Conservation (phyloP, 2,329 filamentous ascomycete genomes). For the Catunica adiposa region DNA sequence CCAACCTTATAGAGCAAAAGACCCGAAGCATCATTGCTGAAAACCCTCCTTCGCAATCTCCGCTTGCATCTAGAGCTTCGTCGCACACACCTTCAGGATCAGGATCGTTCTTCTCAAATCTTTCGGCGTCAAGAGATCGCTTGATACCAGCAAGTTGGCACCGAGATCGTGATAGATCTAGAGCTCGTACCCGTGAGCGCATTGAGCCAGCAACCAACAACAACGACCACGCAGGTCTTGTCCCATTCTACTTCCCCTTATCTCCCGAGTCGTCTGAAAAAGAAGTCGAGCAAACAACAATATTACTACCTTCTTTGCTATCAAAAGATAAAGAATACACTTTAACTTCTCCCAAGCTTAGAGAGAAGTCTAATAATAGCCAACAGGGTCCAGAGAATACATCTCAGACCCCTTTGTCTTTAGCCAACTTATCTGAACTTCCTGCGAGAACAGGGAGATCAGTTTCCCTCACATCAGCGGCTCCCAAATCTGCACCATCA, state of each 20-base stretch:
- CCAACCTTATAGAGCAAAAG: not conserved
- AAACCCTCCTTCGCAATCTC: not conserved
- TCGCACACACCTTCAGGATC: not conserved
- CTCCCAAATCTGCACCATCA: conserved; percentile 1
- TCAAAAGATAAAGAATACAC: not conserved
- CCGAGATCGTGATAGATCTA: conserved; percentile 1
- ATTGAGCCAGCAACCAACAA: too few species aligned
- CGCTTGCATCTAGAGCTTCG: not conserved
- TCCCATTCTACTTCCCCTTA: not conserved
- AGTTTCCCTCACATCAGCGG: conserved; percentile 9
- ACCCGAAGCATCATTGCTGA: not conserved
- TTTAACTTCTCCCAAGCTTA: not conserved
- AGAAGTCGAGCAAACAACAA: not conserved
- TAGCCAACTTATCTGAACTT: not conserved
- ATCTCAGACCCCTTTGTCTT: not conserved
- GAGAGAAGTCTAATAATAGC: not conserved
- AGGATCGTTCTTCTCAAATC: conserved; percentile 3
- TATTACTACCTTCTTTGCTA: not conserved
- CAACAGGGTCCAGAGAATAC: not conserved
- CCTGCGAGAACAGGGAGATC: conserved; percentile 10
- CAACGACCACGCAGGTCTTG: not conserved
- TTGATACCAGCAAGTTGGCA: conserved; percentile 7
- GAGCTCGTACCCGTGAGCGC: not conserved
- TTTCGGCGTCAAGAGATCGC: conserved; percentile 7
- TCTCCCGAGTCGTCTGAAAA: not conserved